Evolutionary conservation across 805 yeast species (phyloP).

Genomic region (Komagataella phaffii): DNA sequence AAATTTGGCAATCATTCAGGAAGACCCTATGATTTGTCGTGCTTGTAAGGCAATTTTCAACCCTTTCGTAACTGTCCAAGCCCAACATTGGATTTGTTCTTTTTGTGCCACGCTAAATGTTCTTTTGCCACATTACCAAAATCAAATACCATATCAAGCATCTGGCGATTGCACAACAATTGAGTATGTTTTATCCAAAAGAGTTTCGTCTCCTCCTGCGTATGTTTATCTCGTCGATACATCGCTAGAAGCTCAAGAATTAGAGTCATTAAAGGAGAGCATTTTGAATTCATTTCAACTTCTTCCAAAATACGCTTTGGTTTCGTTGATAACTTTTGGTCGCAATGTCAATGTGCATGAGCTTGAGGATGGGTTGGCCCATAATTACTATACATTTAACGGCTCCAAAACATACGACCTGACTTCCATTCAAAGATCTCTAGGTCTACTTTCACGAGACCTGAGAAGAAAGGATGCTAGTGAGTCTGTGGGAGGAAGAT

Average conservation of each 20-base stretch:
- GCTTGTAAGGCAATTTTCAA: slow-evolving; percentile 40
- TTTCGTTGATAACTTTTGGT: slow-evolving; percentile 49
- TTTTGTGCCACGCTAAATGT: slow-evolving; percentile 37
- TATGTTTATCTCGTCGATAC: slow-evolving; percentile 46
- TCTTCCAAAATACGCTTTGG: slow-evolving; percentile 39
- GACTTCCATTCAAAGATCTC: slow-evolving; percentile 29
- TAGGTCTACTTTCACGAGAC: slow-evolving; percentile 29
- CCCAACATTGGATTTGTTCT: slow-evolving; percentile 38
- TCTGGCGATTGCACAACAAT: slow-evolving; percentile 30
- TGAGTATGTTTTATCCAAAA: slow-evolving; percentile 28
- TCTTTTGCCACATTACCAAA: slow-evolving; percentile 13
- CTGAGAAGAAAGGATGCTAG: slow-evolving; percentile 9
- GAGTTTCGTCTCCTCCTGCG: slow-evolving; percentile 27
- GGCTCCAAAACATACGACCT: slow-evolving; percentile 38
- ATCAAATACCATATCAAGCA: slow-evolving; percentile 21
- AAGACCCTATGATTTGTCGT: slow-evolving; percentile 34
- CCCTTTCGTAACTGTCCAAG: slow-evolving; percentile 30
- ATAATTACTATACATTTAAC: slow-evolving; percentile 32
- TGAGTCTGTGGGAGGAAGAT: slow-evolving; percentile 19
- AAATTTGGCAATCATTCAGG: slow-evolving; percentile 21
- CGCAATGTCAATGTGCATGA: slow-evolving; percentile 48
- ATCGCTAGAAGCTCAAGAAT: slow-evolving; percentile 36
- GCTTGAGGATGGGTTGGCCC: slow-evolving; percentile 21
- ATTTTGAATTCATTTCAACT: slow-evolving; percentile 25
- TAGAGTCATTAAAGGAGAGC: slow-evolving; percentile 37